phyloP scores from a whole-genome alignment of 148 eudicot genomes.

The Rhododendron ferrugineum region DNA sequence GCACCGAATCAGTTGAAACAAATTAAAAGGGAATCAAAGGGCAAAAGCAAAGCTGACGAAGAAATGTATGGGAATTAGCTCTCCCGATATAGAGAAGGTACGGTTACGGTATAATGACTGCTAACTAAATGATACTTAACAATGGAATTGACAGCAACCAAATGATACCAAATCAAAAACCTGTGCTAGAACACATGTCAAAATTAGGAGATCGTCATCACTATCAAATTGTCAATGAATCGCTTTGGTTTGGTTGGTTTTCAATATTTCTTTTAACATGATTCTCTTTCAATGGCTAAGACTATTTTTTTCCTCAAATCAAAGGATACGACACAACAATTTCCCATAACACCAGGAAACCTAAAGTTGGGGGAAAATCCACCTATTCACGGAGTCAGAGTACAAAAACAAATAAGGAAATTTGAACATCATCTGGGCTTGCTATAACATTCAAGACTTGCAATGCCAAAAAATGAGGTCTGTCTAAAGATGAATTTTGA shows the following conservation, averaged over 20 bases:
- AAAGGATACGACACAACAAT: neutral
- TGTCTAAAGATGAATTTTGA: neutral
- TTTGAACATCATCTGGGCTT: neutral
- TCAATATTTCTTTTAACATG: neutral
- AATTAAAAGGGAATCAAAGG: neutral
- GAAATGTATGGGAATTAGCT: neutral
- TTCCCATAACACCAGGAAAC: neutral
- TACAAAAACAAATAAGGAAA: neutral
- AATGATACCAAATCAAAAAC: neutral
- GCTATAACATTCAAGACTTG: neutral
- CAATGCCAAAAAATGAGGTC: neutral
- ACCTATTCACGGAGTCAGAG: neutral
- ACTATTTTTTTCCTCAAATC: neutral
- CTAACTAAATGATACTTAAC: neutral
- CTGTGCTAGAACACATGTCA: neutral
- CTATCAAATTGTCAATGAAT: neutral
- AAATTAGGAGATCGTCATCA: neutral
- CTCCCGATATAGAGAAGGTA: neutral
- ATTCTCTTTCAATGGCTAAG: neutral
- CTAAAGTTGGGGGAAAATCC: neutral
- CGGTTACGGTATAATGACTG: neutral
- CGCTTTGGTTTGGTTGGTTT: neutral
- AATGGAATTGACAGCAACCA: neutral
- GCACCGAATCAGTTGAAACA: neutral
- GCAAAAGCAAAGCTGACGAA: neutral